Conservation (phyloP, 2,329 filamentous ascomycete genomes). For the Biscogniauxia sp. region DNA sequence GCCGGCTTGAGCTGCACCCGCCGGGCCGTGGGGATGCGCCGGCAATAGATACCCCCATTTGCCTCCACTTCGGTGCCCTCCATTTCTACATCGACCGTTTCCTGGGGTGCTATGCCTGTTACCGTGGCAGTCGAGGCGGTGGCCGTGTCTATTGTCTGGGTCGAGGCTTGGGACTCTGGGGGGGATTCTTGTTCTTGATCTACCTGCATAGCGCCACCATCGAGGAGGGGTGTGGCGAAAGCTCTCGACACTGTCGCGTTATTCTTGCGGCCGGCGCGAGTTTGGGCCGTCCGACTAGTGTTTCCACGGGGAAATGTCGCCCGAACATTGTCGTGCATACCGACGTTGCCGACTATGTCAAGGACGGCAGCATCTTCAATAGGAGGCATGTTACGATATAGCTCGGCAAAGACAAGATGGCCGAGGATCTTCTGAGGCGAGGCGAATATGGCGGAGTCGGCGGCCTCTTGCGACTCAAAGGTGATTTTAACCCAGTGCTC, state of each 20-base stretch:
- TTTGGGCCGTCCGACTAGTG: conserved; percentile 23
- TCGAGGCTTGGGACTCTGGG: conserved; percentile 48
- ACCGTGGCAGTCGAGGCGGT: conserved; percentile 47
- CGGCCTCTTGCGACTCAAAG: conserved; percentile 71
- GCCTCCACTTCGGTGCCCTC: conserved; percentile 25
- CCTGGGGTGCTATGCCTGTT: conserved; percentile 30
- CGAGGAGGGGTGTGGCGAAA: conserved; percentile 22
- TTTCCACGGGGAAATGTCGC: conserved; percentile 12
- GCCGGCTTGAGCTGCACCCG: conserved; percentile 64
- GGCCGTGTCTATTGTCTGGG: conserved; percentile 55
- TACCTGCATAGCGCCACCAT: conserved; percentile 19
- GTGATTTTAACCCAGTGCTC: conserved; percentile 91
- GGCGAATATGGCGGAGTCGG: conserved; percentile 65
- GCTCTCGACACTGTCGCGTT: conserved; percentile 30
- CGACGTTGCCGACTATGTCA: conserved; percentile 43
- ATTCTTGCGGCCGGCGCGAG: conserved; percentile 20
- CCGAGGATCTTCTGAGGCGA: conserved; percentile 72
- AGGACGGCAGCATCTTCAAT: conserved; percentile 62
- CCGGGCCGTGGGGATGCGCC: conserved; percentile 65
- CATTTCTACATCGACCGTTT: conserved; percentile 9
- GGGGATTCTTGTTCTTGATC: conserved; percentile 39
- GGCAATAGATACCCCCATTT: conserved; percentile 48
- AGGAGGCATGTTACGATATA: conserved; percentile 64
- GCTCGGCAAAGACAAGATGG: conserved; percentile 68
- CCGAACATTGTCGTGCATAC: conserved; percentile 31